phyloP scores from a whole-genome alignment of 805 yeast genomes.

The Schizosaccharomyces cryophilus region DNA sequence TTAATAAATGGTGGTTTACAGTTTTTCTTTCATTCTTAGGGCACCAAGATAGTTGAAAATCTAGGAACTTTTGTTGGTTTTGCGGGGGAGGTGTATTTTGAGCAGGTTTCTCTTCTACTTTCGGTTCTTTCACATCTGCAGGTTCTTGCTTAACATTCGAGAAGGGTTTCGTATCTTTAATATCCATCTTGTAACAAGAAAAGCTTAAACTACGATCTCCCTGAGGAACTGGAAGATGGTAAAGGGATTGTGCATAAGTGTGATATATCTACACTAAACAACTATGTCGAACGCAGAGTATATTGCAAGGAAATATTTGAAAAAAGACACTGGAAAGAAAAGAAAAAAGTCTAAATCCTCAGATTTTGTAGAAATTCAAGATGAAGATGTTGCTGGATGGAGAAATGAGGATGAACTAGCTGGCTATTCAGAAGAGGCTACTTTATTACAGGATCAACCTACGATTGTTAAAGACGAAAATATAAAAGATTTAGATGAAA shows the following conservation, averaged over 20 bases:
- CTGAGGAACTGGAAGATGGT: not conserved
- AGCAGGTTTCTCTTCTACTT: not conserved
- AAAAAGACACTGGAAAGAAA: constrained; percentile 9
- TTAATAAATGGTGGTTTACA: not conserved
- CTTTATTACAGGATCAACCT: not conserved
- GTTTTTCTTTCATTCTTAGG: not conserved
- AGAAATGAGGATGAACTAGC: constrained; percentile 2
- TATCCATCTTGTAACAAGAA: not conserved
- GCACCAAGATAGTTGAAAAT: not conserved
- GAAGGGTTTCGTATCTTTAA: not conserved
- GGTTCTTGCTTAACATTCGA: not conserved
- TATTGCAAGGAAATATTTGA: constrained; percentile 22
- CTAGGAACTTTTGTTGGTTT: not conserved
- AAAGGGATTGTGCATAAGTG: not conserved
- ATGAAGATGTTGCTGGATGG: constrained; percentile 8
- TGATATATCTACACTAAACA: not conserved
- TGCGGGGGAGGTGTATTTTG: not conserved
- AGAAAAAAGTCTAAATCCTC: constrained; percentile 13
- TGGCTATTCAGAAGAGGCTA: not conserved
- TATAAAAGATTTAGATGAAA: constrained; percentile 15
- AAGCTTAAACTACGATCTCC: not conserved
- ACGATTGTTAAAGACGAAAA: constrained; percentile 6
- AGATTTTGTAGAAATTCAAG: constrained; percentile 9
- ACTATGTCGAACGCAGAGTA: constrained; percentile 20
- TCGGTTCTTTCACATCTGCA: not conserved